Evolutionary conservation across 2,329 filamentous ascomycete genomes (phyloP).

Genomic region (Penicillium hordei): DNA sequence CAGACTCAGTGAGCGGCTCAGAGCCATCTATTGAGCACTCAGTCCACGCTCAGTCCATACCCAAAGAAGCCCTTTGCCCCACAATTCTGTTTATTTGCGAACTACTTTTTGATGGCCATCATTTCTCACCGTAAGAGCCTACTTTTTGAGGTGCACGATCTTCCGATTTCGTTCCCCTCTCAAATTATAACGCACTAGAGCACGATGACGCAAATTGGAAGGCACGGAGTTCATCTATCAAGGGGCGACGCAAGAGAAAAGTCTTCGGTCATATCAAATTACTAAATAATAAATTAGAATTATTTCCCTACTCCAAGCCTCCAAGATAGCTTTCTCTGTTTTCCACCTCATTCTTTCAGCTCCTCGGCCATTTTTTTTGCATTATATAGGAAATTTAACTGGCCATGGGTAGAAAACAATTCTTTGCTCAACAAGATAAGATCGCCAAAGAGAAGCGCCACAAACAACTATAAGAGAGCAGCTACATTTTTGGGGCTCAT

Average conservation of each 20-base stretch:
- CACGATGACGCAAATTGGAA: constrained; percentile 1
- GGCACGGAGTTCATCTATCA: background rate
- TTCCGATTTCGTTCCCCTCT: too few species aligned
- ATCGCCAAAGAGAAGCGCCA: constrained; percentile 5
- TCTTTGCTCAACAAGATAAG: constrained; percentile 16
- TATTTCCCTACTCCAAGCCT: background rate
- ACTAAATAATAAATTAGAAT: background rate
- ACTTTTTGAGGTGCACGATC: constrained; percentile 4
- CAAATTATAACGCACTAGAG: background rate
- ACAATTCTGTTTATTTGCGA: constrained; percentile 16
- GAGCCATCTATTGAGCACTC: constrained; percentile 18
- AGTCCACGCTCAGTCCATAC: constrained; percentile 13
- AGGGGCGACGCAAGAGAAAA: background rate
- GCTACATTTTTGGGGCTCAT: constrained; percentile 19
- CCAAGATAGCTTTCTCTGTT: background rate
- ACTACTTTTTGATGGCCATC: constrained; percentile 13
- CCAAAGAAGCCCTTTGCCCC: constrained; percentile 13
- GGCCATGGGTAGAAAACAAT: constrained; percentile 12
- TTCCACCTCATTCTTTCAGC: background rate
- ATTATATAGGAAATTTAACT: background rate
- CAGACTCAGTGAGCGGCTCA: background rate
- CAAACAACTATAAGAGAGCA: constrained; percentile 9
- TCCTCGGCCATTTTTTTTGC: background rate
- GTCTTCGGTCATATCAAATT: background rate
- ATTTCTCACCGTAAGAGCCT: background rate